phyloP scores from a whole-genome alignment of 139 green algal species.

The Chlamydomonas sphaeroides region DNA sequence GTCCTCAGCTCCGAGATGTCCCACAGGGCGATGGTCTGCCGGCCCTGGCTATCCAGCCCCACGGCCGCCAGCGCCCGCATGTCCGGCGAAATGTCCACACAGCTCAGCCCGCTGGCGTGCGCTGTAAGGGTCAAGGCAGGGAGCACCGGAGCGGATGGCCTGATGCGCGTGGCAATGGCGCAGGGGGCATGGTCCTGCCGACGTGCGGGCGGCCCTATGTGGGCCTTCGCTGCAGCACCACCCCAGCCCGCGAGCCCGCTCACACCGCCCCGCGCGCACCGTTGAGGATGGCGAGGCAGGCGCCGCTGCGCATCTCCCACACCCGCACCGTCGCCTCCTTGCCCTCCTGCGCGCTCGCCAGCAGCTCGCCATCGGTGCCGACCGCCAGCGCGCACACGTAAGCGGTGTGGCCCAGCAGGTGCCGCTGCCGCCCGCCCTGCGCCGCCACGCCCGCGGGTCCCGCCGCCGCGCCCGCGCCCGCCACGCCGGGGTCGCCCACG shows the following conservation, averaged over 20 bases:
- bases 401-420: slow-evolving; percentile 71
- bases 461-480: not conserved
- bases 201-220: too few species aligned
- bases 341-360: slow-evolving; percentile 82
- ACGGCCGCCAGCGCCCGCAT: slow-evolving; percentile 68
- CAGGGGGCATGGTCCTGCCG: too few species aligned
- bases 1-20: slow-evolving; percentile 61
- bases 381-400: slow-evolving; percentile 71
- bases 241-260: too few species aligned
- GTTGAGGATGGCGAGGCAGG: slow-evolving; percentile 67
- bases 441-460: too few species aligned
- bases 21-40: slow-evolving; percentile 82
- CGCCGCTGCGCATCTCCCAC: slow-evolving; percentile 71
- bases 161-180: too few species aligned
- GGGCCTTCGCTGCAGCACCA: too few species aligned
- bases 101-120: slow-evolving; percentile 67
- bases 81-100: slow-evolving; percentile 79
- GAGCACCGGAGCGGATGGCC: too few species aligned
- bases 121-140: too few species aligned
- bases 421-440: slow-evolving; percentile 67
- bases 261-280: slow-evolving; percentile 27
- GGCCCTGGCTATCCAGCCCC: slow-evolving; percentile 65
- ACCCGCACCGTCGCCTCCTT: slow-evolving; percentile 70
- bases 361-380: slow-evolving; percentile 52
- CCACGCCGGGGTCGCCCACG: not conserved